phyloP scores from a whole-genome alignment of 192 early-diverging fungal genomes.

The Coemansia sp. region DNA sequence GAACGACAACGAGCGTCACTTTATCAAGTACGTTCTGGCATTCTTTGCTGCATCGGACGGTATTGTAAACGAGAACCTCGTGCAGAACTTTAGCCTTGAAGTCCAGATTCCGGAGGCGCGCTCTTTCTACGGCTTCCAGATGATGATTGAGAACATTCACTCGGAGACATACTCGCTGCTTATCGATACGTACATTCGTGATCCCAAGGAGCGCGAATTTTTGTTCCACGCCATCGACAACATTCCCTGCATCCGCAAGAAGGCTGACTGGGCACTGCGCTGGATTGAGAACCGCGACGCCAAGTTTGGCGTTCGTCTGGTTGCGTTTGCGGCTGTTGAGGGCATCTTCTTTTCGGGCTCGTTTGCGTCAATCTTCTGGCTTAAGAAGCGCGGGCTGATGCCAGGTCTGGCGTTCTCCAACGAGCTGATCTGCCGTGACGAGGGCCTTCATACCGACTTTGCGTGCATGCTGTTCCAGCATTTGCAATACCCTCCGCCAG shows the following conservation, averaged over 20 bases:
- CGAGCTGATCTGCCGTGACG: constrained; percentile 96
- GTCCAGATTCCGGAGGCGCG: constrained; percentile 92
- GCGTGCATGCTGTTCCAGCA: constrained; percentile 90
- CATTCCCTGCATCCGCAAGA: constrained; percentile 91
- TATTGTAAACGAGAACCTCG: constrained; percentile 94
- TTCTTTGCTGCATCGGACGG: constrained; percentile 97
- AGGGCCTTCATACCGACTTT: constrained; percentile 97
- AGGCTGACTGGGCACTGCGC: constrained; percentile 95
- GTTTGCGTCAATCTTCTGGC: constrained; percentile 98
- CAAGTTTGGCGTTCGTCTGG: constrained; percentile 86
- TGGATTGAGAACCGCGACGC: constrained; percentile 83
- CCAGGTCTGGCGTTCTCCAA: constrained; percentile 97
- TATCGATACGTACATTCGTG: constrained; percentile 95
- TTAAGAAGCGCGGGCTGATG: constrained; percentile 99
- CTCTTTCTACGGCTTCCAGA: constrained; percentile 96
- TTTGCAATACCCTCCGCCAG: constrained; percentile 70
- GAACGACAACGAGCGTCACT: constrained; percentile 82
- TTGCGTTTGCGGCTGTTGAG: constrained; percentile 97
- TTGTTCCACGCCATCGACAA: constrained; percentile 94
- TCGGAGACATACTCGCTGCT: constrained; percentile 92
- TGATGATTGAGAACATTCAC: constrained; percentile 98
- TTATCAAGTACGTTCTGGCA: constrained; percentile 88
- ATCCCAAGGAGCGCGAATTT: constrained; percentile 74
- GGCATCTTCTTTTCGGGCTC: constrained; percentile 98
- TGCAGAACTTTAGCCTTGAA: constrained; percentile 86